Conservation (phyloP, 2,329 filamentous ascomycete species). For the Alternaria panax region DNA sequence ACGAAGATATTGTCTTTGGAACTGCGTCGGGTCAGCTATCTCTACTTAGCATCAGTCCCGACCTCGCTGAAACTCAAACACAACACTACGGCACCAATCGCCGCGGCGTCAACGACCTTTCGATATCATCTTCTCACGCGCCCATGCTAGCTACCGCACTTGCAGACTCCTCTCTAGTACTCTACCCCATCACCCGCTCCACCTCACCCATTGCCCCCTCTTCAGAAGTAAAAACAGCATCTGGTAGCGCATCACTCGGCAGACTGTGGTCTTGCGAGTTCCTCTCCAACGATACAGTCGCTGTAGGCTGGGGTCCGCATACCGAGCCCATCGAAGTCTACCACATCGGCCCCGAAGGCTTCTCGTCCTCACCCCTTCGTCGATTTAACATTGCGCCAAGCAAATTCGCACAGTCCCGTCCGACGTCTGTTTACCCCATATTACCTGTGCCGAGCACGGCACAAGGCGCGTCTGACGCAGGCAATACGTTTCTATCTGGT, state of each 20-base stretch:
- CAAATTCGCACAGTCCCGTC: constrained; percentile 12
- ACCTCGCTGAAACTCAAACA: constrained; percentile 15
- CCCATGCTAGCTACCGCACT: constrained; percentile 61
- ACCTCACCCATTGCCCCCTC: constrained; percentile 26
- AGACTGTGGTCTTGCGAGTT: constrained; percentile 62
- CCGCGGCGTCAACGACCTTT: constrained; percentile 56
- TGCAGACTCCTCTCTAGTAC: constrained; percentile 54
- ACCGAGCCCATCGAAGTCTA: constrained; percentile 59
- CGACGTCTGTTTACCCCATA: constrained; percentile 56
- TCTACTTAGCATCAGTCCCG: constrained; percentile 31
- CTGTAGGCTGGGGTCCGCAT: constrained; percentile 58
- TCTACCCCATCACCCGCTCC: constrained; percentile 53
- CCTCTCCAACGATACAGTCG: constrained; percentile 59
- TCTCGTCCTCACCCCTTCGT: constrained; percentile 50
- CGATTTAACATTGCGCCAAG: constrained; percentile 44
- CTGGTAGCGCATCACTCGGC: constrained; percentile 22
- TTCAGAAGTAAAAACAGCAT: constrained; percentile 27
- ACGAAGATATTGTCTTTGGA: constrained; percentile 61
- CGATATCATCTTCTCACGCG: constrained; percentile 52
- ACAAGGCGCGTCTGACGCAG: constrained; percentile 45
- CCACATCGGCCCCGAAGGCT: constrained; percentile 56
- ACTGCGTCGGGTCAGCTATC: constrained; percentile 63
- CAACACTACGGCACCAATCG: constrained; percentile 54
- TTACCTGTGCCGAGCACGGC: constrained; percentile 48
- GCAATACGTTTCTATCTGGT: constrained; percentile 65